phyloP scores from a whole-genome alignment of 2,329 filamentous ascomycete genomes.

The Orbilia brochopaga region DNA sequence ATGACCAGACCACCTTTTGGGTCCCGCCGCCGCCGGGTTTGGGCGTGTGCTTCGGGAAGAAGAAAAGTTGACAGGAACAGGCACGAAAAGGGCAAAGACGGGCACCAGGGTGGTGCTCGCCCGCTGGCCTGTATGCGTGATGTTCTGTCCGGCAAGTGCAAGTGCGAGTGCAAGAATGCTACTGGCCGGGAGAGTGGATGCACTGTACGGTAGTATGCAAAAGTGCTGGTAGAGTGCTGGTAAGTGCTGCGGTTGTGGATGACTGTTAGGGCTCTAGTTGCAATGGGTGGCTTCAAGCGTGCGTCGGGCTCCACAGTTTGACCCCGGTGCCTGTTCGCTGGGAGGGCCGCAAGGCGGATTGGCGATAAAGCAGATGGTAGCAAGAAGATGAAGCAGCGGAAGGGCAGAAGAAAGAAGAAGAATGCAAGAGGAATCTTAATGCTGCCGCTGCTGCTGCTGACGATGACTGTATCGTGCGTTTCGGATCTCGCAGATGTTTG shows the following conservation, averaged over 20 bases:
- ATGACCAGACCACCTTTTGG: conserved; percentile 8
- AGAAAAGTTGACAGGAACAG: conserved; percentile 42
- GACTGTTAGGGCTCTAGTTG: conserved; percentile 45
- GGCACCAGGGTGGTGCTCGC: too few species aligned
- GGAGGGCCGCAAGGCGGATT: background rate
- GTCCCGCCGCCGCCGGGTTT: background rate
- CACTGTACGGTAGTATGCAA: too few species aligned
- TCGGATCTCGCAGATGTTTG: conserved; percentile 1
- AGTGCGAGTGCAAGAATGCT: background rate
- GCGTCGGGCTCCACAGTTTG: background rate
- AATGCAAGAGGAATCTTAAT: background rate
- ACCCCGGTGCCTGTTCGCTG: background rate
- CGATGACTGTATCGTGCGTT: background rate
- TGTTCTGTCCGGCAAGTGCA: background rate
- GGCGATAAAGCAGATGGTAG: background rate
- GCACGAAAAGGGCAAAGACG: conserved; percentile 10
- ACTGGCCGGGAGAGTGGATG: background rate
- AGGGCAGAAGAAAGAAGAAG: background rate
- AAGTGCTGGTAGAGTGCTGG: too few species aligned
- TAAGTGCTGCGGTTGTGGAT: conserved; percentile 25
- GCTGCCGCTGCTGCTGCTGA: background rate
- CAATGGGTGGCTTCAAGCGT: conserved; percentile 41
- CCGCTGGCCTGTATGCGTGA: background rate
- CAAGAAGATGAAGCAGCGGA: background rate
- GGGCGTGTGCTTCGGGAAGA: conserved; percentile 2